Conservation (phyloP, 169 alveolate genomes). For the Hammondia hammondi region DNA sequence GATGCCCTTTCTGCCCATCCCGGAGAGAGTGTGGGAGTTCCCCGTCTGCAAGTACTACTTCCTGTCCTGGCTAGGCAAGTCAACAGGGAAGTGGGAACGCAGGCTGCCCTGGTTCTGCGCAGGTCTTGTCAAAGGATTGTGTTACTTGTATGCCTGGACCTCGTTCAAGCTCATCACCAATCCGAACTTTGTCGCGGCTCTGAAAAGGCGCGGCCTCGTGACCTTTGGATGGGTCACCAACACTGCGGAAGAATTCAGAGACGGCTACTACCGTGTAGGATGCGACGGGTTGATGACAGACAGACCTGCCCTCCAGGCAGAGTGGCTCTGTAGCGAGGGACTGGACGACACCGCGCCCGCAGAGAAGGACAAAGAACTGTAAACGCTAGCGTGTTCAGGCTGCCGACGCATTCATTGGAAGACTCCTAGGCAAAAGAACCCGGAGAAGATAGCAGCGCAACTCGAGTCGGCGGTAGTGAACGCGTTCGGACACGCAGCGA, state of each 20-base stretch:
- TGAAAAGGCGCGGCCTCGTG: slow-evolving; percentile 35
- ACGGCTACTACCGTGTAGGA: slow-evolving; percentile 12
- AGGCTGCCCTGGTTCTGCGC: not conserved
- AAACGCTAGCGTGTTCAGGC: too few relatives aligned
- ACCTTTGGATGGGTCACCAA: slow-evolving; percentile 47
- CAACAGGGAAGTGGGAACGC: not conserved
- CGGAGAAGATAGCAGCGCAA: too few relatives aligned
- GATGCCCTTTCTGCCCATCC: slow-evolving; percentile 21
- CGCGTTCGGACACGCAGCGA: too few relatives aligned
- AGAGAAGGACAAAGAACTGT: not conserved
- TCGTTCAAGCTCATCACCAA: not conserved
- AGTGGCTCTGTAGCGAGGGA: not conserved
- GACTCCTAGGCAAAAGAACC: too few relatives aligned
- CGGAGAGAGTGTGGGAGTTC: slow-evolving; percentile 17
- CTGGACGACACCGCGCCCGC: not conserved
- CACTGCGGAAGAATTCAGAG: slow-evolving; percentile 15
- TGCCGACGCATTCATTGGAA: too few relatives aligned
- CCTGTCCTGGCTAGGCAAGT: not conserved
- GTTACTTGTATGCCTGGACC: not conserved
- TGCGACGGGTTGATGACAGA: slow-evolving; percentile 44
- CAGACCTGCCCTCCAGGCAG: not conserved
- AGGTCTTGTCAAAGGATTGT: not conserved
- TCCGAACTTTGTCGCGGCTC: slow-evolving; percentile 28
- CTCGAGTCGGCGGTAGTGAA: too few relatives aligned
- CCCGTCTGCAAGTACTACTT: not conserved